Evolutionary conservation across 2,329 filamentous ascomycete genomes (phyloP).

Genomic region (Kalmusia sp.): DNA sequence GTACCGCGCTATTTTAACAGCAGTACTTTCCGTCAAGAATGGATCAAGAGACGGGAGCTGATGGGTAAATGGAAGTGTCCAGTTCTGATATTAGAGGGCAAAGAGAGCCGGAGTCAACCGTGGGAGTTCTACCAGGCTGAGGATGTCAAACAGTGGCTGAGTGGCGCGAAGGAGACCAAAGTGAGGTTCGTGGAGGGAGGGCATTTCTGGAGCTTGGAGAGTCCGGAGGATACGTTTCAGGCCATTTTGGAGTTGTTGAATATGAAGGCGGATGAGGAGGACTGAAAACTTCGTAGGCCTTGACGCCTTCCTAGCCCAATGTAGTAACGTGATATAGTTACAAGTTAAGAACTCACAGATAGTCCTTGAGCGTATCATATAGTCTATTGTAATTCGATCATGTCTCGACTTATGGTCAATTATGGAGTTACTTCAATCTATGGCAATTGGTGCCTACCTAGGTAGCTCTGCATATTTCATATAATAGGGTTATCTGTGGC

Average conservation of each 20-base stretch:
- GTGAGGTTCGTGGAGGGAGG: background rate
- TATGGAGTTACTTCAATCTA: too few species aligned
- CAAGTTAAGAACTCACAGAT: too few species aligned
- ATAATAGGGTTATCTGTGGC: too few species aligned
- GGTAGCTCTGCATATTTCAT: too few species aligned
- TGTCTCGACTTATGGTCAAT: too few species aligned
- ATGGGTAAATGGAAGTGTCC: background rate
- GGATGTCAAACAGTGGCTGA: background rate
- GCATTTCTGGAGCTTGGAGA: slow-evolving; percentile 1
- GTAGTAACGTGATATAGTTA: too few species aligned
- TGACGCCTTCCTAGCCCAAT: background rate
- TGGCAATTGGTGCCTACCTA: too few species aligned
- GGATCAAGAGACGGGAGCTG: background rate
- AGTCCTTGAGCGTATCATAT: too few species aligned
- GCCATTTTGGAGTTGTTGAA: background rate
- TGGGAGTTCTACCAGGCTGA: background rate
- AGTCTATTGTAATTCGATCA: too few species aligned
- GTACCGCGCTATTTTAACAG: slow-evolving; percentile 1
- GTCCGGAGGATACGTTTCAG: background rate
- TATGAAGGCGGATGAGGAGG: too few species aligned
- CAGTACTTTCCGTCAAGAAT: background rate
- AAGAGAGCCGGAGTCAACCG: background rate
- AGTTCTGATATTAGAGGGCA: background rate
- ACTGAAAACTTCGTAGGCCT: too few species aligned
- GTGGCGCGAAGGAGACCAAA: background rate